phyloP scores from a whole-genome alignment of 768 basidiomycete species.

The Naematelia encephala region DNA sequence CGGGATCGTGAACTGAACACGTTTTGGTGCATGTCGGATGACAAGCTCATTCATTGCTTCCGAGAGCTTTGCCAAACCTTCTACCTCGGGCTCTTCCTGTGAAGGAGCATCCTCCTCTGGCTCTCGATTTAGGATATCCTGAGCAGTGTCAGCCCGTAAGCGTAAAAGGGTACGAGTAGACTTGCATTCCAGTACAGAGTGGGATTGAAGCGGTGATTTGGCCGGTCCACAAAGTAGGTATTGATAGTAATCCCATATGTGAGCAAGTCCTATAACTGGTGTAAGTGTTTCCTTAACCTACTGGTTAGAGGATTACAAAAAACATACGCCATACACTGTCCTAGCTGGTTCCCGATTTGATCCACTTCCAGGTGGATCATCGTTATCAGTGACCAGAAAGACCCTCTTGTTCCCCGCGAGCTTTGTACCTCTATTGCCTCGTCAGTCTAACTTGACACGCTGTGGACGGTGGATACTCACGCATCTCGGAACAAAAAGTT shows the following conservation, averaged over 20 bases:
- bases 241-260: constrained; percentile 42
- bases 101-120: constrained; percentile 14
- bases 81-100: constrained; percentile 57
- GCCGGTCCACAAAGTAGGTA: constrained; percentile 40
- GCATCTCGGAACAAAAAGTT: constrained; percentile 85
- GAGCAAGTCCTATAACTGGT: constrained; percentile 27
- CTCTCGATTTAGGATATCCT: constrained; percentile 46
- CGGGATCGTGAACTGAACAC: constrained; percentile 75
- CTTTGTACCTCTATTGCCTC: constrained; percentile 55
- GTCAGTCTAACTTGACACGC: no score
- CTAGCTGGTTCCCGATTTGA: constrained; percentile 35
- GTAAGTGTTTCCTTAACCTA: background rate
- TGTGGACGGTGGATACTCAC: no score
- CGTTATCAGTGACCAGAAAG: constrained; percentile 88
- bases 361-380: constrained; percentile 58
- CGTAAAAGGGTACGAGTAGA: background rate
- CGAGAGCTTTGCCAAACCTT: constrained; percentile 42
- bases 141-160: background rate
- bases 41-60: constrained; percentile 43
- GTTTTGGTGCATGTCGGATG: constrained; percentile 59
- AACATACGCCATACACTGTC: constrained; percentile 38
- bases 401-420: constrained; percentile 85
- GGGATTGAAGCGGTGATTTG: constrained; percentile 37
- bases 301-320: background rate
- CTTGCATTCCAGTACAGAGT: constrained; percentile 41